phyloP scores from a whole-genome alignment of 345 rosid genomes.

The Acer negundo region DNA sequence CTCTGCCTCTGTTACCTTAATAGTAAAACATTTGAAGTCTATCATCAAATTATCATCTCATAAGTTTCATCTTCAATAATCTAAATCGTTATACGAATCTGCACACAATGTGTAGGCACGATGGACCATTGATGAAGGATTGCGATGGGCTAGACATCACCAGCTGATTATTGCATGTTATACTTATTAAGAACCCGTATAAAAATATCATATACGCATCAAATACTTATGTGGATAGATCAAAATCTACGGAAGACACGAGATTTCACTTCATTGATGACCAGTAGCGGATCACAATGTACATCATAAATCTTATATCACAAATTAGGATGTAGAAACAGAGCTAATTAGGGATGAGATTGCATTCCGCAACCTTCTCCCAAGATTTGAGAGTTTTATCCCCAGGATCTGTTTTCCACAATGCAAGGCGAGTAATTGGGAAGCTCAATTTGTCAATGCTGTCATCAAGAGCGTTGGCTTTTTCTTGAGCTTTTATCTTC shows the following conservation, averaged over 20 bases:
- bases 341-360: slow-evolving; percentile 40
- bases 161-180: not conserved
- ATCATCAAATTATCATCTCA: not conserved
- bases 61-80: too few relatives aligned
- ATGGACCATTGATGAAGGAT: not conserved
- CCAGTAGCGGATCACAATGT: not conserved
- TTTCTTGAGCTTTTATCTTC: slow-evolving; percentile 73
- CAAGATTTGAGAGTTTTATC: slow-evolving; percentile 73
- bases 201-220: not conserved
- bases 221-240: not conserved
- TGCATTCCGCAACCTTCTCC: slow-evolving; percentile 66
- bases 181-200: too few relatives aligned
- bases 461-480: slow-evolving; percentile 52
- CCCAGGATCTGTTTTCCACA: slow-evolving; percentile 65
- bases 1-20: too few relatives aligned
- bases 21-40: not conserved
- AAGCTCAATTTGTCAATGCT: slow-evolving; percentile 51
- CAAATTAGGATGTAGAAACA: not conserved
- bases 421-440: slow-evolving; percentile 51
- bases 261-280: not conserved
- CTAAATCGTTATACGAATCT: not conserved
- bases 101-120: not conserved
- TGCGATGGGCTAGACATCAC: not conserved
- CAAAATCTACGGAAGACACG: not conserved
- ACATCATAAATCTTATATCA: not conserved